A percentile compares a stretch with the other conserved stretches of the same genome.
Evolutionary conservation across 2,329 filamentous ascomycete genomes (phyloP).

Genomic region (Diaporthe caulivora): DNA sequence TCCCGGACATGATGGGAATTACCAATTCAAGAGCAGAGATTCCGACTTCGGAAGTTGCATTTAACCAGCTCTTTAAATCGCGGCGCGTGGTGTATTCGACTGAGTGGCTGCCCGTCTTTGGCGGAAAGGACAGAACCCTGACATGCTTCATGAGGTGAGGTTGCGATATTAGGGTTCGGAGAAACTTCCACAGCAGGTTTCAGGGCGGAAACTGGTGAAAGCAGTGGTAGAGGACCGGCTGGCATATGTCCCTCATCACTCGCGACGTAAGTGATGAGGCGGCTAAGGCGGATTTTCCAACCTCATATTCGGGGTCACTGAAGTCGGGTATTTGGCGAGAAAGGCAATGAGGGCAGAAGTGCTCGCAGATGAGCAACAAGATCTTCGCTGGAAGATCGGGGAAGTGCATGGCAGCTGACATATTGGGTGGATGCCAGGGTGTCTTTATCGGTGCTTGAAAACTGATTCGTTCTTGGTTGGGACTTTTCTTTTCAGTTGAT

Average conservation of each 20-base stretch:
- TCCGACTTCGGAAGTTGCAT: too few relatives aligned
- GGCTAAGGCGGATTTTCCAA: neutral
- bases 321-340: neutral
- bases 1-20: too few relatives aligned
- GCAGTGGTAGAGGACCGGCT: neutral
- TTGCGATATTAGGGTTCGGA: neutral
- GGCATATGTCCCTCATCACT: neutral
- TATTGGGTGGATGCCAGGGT: too few relatives aligned
- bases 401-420: neutral
- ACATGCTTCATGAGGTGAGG: neutral
- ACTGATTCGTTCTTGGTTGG: too few relatives aligned
- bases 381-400: neutral
- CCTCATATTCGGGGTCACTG: neutral
- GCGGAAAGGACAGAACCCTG: too few relatives aligned
- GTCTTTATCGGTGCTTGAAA: too few relatives aligned
- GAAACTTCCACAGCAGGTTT: neutral
- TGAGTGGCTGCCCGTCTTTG: too few relatives aligned
- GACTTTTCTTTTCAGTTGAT: too few relatives aligned
- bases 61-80: too few relatives aligned
- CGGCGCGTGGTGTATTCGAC: too few relatives aligned
- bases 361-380: neutral
- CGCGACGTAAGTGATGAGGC: neutral
- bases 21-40: too few relatives aligned
- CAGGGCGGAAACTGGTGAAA: neutral
- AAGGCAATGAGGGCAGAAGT: neutral